phyloP scores from a whole-genome alignment of 495 filamentous ascomycete species.

The Hapsidospora chrysogenum region DNA sequence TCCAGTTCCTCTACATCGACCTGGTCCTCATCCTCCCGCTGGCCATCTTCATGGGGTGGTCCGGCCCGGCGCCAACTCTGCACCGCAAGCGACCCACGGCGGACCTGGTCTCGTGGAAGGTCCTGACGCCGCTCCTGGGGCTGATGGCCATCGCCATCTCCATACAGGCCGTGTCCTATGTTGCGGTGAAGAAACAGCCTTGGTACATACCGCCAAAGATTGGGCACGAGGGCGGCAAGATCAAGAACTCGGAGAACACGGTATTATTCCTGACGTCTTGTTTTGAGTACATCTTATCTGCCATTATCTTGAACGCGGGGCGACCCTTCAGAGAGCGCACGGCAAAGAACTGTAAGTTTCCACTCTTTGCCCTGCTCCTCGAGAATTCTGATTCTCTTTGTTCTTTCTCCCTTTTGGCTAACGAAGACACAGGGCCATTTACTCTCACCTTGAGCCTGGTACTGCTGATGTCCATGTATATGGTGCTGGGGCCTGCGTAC shows the following conservation, averaged over 20 bases:
- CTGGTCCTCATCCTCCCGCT: conserved; percentile 85
- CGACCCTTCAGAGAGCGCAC: conserved; percentile 75
- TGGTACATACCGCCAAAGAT: conserved; percentile 79
- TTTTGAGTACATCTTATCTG: conserved; percentile 86
- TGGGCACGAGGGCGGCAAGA: conserved; percentile 59
- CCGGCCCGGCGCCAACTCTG: conserved; percentile 62
- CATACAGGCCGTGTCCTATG: conserved; percentile 59
- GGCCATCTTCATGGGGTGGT: conserved; percentile 98
- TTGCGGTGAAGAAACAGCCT: conserved; percentile 52
- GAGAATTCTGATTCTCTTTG: neutral
- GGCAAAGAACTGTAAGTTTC: conserved; percentile 52
- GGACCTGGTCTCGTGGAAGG: conserved; percentile 83
- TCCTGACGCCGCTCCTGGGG: conserved; percentile 75
- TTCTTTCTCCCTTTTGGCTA: no score
- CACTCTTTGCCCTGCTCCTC: conserved; percentile 2
- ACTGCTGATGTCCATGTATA: conserved; percentile 48
- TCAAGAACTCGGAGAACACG: conserved; percentile 84
- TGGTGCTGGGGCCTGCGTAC: conserved; percentile 54
- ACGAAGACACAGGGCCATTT: conserved; percentile 76
- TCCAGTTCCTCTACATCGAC: conserved; percentile 89
- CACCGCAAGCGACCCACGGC: conserved; percentile 78
- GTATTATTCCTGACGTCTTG: conserved; percentile 77
- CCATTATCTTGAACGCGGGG: conserved; percentile 76
- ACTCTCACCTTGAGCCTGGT: conserved; percentile 57
- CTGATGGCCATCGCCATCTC: conserved; percentile 71